Conservation (phyloP, 495 filamentous ascomycete genomes). For the Penicillium atrosanguineum region DNA sequence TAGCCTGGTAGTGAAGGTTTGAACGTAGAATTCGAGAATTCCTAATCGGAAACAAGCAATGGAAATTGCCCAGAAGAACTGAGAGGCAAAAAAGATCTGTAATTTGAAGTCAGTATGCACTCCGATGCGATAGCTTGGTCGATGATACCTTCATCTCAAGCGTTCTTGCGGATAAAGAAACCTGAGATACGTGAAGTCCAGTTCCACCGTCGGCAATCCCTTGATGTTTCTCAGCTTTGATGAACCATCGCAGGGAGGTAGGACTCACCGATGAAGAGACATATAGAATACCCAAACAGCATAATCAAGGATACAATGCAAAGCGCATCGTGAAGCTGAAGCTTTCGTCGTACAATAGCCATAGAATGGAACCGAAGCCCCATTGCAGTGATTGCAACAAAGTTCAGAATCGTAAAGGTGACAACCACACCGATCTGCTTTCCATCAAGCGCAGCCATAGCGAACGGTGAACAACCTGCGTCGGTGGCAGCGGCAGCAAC, state of each 20-base stretch:
- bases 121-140: not conserved
- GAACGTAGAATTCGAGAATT: slow-evolving; percentile 1
- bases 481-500: not conserved
- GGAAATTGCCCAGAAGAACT: slow-evolving; percentile 4
- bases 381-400: not conserved
- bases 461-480: not conserved
- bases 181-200: not conserved
- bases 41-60: slow-evolving; percentile 2
- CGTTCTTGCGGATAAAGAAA: not conserved
- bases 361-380: slow-evolving; percentile 1
- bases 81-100: slow-evolving; percentile 7
- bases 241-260: no score
- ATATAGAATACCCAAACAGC: not conserved
- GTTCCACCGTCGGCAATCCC: not conserved
- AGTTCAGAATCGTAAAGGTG: not conserved
- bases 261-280: not conserved
- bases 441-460: not conserved
- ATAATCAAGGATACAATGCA: not conserved
- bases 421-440: slow-evolving; percentile 1
- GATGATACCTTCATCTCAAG: not conserved
- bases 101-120: not conserved
- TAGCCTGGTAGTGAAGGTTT: not conserved
- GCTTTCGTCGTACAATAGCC: not conserved
- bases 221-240: not conserved
- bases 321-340: not conserved